Evolutionary conservation across 164 flowering plant genomes (phyloP), one percentile per base, ranked within the genome.

Genomic region (Litsea cubeba): DNA sequence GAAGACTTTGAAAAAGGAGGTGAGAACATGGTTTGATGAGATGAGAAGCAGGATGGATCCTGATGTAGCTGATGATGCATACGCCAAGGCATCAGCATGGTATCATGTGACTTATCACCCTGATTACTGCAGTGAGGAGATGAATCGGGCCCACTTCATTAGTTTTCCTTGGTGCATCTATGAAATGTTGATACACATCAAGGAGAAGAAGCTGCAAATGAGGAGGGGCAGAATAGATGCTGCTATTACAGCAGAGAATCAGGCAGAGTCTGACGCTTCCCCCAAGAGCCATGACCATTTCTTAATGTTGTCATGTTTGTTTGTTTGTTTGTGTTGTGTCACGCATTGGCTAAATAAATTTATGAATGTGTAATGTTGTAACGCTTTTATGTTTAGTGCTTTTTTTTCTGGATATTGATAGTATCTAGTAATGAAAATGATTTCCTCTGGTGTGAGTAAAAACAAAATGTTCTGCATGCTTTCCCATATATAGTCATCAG

Each of bases 121-220:
- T 0, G 32, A 50, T n/a, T 93, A 84, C 73, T 89, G 84, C 85
- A 87, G 85, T 26, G 70, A 73, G 24, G 97, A 87, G 8, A 20
- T 78, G 87, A 78, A 84, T 12, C 72, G 88, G n/a, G 84, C 78
- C 32, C 97, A 90, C 81, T 88, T 81, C 75, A 81, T 95, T 8
- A 95, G 98, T 76, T 95, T 94, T 62, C 88, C 98, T 1, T 95
- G 98, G 97, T 91, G 94, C 76, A 85, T 91, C 32, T 84, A 85
- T 72, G 97, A 94, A 75, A 85, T 81, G 79, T 81, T 95, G 68
- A 77, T 92, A 35, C 78, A 78, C 51, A 92, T 92, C 78, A 94
- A 92, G 86, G 15, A 63, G 74, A 63, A 17, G 18, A 63, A 40
- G 68, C 40, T 62, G 46, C 12, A 4, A 46, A 1, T 23, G 58